phyloP scores from a whole-genome alignment of 257 asterid species.

The Cynanchum wilfordii region DNA sequence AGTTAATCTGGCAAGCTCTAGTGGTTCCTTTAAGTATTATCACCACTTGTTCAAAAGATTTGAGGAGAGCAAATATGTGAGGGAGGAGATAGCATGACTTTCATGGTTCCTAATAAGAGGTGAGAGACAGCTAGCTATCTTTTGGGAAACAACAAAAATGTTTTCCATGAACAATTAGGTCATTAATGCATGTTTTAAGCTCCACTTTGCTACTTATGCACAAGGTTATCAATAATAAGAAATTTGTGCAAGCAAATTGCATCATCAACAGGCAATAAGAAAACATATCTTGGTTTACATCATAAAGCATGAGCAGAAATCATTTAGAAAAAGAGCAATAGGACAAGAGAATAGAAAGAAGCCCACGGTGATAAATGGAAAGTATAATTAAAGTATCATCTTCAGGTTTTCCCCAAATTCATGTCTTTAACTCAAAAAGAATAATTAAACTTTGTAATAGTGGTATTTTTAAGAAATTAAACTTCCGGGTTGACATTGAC shows the following conservation, averaged over 20 bases:
- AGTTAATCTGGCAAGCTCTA: too few species aligned
- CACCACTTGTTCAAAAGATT: too few species aligned
- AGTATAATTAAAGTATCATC: not conserved
- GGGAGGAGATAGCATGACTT: too few species aligned
- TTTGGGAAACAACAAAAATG: too few species aligned
- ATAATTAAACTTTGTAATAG: not conserved
- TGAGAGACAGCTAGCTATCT: too few species aligned
- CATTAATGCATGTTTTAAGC: too few species aligned
- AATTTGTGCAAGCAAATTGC: not conserved
- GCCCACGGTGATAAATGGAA: not conserved
- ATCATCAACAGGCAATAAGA: not conserved
- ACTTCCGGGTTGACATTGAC: not conserved
- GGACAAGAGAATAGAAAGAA: not conserved
- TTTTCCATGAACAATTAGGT: too few species aligned
- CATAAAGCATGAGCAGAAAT: not conserved
- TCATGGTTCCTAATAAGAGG: too few species aligned
- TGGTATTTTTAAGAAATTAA: not conserved
- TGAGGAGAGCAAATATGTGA: too few species aligned
- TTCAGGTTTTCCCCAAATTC: not conserved
- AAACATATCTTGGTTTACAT: not conserved
- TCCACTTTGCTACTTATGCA: too few species aligned
- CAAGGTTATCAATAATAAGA: too few species aligned
- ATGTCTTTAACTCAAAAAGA: not conserved
- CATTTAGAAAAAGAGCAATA: not conserved
- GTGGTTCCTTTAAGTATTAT: too few species aligned